These are phyloP conservation scores for Apiospora arundinis DNA, from an alignment of 2,329 filamentous ascomycete species.

Conservation along the genomic window DNA sequence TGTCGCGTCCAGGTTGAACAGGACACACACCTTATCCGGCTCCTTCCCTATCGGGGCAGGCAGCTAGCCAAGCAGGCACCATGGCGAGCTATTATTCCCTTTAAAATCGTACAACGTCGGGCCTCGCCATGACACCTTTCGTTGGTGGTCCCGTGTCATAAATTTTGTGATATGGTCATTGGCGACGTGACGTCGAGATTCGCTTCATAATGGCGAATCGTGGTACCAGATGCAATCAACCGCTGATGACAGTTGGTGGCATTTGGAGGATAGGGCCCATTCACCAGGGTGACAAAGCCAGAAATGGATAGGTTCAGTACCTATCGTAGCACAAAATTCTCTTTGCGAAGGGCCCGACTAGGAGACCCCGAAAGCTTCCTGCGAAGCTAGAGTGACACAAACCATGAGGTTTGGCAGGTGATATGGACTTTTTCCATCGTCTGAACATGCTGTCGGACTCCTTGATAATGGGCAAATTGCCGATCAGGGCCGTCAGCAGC, in stretches of 20 bases:
- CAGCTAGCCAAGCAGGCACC: background rate
- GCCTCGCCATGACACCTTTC: background rate
- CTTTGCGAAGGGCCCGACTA: background rate
- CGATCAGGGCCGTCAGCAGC: background rate
- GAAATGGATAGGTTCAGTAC: background rate
- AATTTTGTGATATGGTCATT: background rate
- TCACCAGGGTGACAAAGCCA: background rate
- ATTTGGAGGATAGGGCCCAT: background rate
- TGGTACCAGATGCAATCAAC: conserved; percentile 13
- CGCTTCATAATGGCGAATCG: background rate
- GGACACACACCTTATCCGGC: background rate
- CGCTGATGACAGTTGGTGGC: background rate
- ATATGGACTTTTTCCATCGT: no score
- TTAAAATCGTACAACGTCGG: background rate
- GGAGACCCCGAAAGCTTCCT: background rate
- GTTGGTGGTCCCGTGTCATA: background rate
- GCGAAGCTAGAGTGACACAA: background rate
- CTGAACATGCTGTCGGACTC: background rate
- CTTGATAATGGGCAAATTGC: background rate
- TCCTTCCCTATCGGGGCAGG: no score
- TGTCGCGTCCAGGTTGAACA: no score
- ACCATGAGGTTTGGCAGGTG: background rate
- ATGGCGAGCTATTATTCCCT: background rate
- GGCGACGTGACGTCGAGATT: conserved; percentile 1
- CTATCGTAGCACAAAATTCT: background rate